Percentiles rank a stretch among this genome's conserved stretches.
Conservation (phyloP, 2,329 filamentous ascomycete genomes). For the Neopestalotiopsis rosae region DNA sequence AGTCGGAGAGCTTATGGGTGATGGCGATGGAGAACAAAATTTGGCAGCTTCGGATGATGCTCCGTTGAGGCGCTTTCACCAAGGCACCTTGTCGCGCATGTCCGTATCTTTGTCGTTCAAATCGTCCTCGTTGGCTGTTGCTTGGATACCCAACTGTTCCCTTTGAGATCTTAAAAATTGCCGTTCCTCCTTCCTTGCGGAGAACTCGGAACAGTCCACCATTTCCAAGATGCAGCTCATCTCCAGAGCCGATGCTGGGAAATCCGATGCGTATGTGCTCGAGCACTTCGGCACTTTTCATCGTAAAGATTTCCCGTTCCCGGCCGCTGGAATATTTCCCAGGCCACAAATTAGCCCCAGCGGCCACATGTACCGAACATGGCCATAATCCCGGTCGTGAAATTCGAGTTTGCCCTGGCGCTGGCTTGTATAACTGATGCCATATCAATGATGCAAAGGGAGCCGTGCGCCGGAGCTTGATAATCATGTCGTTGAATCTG, state of each 20-base stretch:
- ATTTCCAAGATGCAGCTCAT: background rate
- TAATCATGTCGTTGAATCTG: background rate
- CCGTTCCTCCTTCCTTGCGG: background rate
- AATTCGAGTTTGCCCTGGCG: background rate
- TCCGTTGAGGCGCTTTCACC: too few species aligned
- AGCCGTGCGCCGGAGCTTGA: background rate
- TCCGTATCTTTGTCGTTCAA: too few species aligned
- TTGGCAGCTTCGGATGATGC: background rate
- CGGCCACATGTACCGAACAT: background rate
- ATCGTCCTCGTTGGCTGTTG: too few species aligned
- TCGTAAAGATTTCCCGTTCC: too few species aligned
- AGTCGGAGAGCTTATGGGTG: background rate
- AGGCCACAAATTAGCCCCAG: too few species aligned
- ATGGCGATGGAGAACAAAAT: background rate
- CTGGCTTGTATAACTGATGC: background rate
- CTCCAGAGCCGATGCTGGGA: too few species aligned
- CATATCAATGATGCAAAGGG: background rate
- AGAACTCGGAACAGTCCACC: background rate
- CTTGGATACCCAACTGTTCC: background rate
- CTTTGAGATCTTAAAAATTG: background rate
- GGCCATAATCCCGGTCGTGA: background rate
- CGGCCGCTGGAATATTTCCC: too few species aligned
- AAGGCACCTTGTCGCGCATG: too few species aligned
- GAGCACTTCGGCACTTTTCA: too few species aligned
- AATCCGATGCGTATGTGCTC: too few species aligned